phyloP scores from a whole-genome alignment of 768 basidiomycete genomes.

The Phlegmacium glaucopus region DNA sequence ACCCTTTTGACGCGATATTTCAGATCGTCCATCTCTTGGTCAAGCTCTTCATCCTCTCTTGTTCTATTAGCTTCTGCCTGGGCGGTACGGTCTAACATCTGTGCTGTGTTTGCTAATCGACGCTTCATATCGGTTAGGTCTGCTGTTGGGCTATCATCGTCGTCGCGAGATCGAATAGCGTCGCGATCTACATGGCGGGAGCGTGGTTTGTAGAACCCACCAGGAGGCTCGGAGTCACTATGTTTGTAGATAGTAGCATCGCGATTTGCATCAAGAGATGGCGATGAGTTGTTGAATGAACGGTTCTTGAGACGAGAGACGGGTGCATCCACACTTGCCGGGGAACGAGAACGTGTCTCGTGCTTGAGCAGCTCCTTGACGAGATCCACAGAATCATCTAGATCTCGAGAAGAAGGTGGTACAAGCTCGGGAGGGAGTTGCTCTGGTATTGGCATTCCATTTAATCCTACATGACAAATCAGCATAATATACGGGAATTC shows the following conservation, averaged over 20 bases:
- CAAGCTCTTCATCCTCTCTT: slow-evolving; percentile 86
- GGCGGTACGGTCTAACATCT: slow-evolving; percentile 71
- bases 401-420: slow-evolving; percentile 87
- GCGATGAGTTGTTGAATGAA: slow-evolving; percentile 58
- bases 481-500: neutral
- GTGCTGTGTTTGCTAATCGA: slow-evolving; percentile 72
- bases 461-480: slow-evolving; percentile 56
- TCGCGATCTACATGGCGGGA: slow-evolving; percentile 84
- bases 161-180: slow-evolving; percentile 69
- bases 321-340: slow-evolving; percentile 46
- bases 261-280: slow-evolving; percentile 53
- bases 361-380: slow-evolving; percentile 85
- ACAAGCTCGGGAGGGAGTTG: slow-evolving; percentile 84
- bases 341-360: slow-evolving; percentile 74
- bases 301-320: slow-evolving; percentile 65
- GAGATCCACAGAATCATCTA: slow-evolving; percentile 86
- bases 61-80: slow-evolving; percentile 61
- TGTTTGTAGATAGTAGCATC: slow-evolving; percentile 96
- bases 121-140: slow-evolving; percentile 89
- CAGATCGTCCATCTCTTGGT: slow-evolving; percentile 84
- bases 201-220: slow-evolving; percentile 74
- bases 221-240: slow-evolving; percentile 53
- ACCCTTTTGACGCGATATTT: slow-evolving; percentile 82
- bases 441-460: slow-evolving; percentile 89
- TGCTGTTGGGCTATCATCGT: slow-evolving; percentile 55